Conservation (phyloP, 257 asterid genomes). For the Plantago elongata region DNA sequence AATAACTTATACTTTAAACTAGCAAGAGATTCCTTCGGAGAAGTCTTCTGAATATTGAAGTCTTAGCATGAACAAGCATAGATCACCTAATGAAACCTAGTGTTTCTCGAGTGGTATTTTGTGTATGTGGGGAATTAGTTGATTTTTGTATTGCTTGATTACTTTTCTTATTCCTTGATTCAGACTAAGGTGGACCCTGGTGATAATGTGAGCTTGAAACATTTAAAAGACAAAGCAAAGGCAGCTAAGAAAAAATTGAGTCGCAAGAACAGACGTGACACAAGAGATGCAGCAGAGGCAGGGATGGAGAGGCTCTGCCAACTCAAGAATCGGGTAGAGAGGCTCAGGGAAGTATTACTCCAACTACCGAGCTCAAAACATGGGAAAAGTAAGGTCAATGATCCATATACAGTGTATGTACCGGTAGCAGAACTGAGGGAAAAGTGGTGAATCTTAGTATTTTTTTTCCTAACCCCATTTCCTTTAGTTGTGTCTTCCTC, state of each 20-base stretch:
- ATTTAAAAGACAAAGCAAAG: conserved; percentile 59
- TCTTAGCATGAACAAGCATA: background rate
- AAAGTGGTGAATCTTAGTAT: conserved; percentile 38
- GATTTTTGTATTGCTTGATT: no score
- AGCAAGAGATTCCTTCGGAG: no score
- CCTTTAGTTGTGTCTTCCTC: background rate
- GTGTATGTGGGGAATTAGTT: no score
- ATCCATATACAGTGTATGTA: conserved; percentile 43
- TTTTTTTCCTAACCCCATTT: background rate
- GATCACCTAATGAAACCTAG: background rate
- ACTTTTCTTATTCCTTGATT: background rate
- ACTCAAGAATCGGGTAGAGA: conserved; percentile 60
- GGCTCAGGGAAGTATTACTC: conserved; percentile 43
- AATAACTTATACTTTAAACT: no score
- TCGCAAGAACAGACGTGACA: conserved; percentile 24
- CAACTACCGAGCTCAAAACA: conserved; percentile 35
- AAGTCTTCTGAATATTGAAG: background rate
- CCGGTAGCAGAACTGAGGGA: conserved; percentile 83
- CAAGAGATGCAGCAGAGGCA: conserved; percentile 52
- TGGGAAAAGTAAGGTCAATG: conserved; percentile 29
- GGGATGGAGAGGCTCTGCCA: conserved; percentile 76
- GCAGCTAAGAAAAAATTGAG: conserved; percentile 45
- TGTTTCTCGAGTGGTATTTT: background rate
- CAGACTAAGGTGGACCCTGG: conserved; percentile 53
- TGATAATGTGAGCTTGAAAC: conserved; percentile 74